Conservation (phyloP, 768 basidiomycete species). For the Kwoniella sp. region DNA sequence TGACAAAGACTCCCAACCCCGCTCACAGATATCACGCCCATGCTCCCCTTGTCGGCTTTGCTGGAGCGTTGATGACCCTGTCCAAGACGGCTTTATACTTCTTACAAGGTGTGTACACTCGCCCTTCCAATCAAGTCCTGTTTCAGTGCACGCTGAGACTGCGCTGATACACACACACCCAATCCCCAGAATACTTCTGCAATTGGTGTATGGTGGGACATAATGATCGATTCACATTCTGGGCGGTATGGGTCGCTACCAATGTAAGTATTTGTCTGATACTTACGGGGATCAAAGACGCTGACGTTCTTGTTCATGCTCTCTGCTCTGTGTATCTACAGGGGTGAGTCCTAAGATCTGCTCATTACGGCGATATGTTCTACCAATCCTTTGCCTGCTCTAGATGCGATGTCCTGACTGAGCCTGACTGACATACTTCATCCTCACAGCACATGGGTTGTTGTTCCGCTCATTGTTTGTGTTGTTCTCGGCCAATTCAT, state of each 20-base stretch:
- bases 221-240: slow-evolving; percentile 62
- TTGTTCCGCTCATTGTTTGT: slow-evolving; percentile 68
- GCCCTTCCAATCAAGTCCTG: not conserved
- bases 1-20: slow-evolving; percentile 7
- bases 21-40: slow-evolving; percentile 57
- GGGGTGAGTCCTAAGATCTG: slow-evolving; percentile 21
- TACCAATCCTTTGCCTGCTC: too few relatives aligned
- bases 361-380: too few relatives aligned
- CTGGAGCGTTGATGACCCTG: slow-evolving; percentile 73
- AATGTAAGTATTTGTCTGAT: slow-evolving; percentile 61
- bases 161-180: not conserved
- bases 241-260: slow-evolving; percentile 71
- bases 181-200: slow-evolving; percentile 40
- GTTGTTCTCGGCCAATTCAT: slow-evolving; percentile 68
- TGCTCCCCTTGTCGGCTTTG: slow-evolving; percentile 75
- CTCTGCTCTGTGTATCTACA: too few relatives aligned
- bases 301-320: too few relatives aligned
- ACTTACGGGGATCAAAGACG: too few relatives aligned
- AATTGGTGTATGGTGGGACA: slow-evolving; percentile 73
- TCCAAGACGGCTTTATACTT: slow-evolving; percentile 84
- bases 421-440: too few relatives aligned
- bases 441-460: slow-evolving; percentile 69
- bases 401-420: too few relatives aligned
- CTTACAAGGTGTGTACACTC: slow-evolving; percentile 68
- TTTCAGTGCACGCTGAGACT: not conserved